phyloP scores from a whole-genome alignment of 2,329 filamentous ascomycete species.

The Epichloe sibirici region DNA sequence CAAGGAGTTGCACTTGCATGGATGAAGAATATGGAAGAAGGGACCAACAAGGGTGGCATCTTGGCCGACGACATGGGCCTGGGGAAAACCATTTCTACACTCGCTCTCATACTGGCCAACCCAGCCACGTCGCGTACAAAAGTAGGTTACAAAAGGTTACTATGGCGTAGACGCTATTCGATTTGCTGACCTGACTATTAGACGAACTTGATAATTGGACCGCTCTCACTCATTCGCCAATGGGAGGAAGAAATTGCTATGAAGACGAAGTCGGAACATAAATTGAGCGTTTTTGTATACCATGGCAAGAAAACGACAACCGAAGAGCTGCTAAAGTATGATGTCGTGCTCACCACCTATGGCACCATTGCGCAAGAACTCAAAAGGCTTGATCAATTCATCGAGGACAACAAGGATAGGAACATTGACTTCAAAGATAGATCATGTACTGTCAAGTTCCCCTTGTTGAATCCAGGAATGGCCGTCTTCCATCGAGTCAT shows the following conservation, averaged over 20 bases:
- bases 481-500: constrained; percentile 69
- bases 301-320: constrained; percentile 55
- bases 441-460: constrained; percentile 27
- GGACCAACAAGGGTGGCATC: constrained; percentile 74
- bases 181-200: constrained; percentile 32
- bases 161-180: constrained; percentile 29
- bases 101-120: constrained; percentile 62
- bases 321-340: constrained; percentile 51
- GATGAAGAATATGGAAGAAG: constrained; percentile 70
- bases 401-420: constrained; percentile 33
- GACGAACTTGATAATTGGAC: constrained; percentile 74
- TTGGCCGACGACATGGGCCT: constrained; percentile 90
- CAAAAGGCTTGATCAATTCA: constrained; percentile 46
- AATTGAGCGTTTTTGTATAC: constrained; percentile 54
- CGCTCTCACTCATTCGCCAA: constrained; percentile 68
- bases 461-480: constrained; percentile 45
- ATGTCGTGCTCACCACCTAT: constrained; percentile 79
- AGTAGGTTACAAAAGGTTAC: constrained; percentile 13
- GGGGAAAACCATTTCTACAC: constrained; percentile 77
- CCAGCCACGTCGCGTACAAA: constrained; percentile 37
- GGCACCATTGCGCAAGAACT: constrained; percentile 55
- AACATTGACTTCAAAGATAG: constrained; percentile 25
- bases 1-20: constrained; percentile 74
- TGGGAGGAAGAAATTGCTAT: constrained; percentile 71
- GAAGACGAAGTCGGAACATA: constrained; percentile 49